Conservation (phyloP, 352 stramenopile species). For the Pythium utonaiense region DNA sequence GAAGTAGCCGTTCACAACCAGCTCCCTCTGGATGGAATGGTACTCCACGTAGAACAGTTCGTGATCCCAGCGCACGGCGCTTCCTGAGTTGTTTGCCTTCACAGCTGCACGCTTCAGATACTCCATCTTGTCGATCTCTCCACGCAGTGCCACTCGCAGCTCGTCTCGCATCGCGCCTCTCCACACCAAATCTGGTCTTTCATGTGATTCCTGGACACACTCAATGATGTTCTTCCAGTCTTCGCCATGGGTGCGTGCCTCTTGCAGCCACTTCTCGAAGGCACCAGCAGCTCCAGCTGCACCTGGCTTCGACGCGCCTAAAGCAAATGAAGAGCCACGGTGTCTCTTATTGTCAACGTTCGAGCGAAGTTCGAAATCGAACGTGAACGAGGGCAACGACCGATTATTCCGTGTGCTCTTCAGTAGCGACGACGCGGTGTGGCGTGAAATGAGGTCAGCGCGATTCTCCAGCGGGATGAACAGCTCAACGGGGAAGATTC, state of each 20-base stretch:
- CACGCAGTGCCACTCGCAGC: constrained; percentile 44
- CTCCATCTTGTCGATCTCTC: constrained; percentile 57
- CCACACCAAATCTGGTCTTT: constrained; percentile 75
- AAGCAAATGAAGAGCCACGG: constrained; percentile 21
- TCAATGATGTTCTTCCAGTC: constrained; percentile 72
- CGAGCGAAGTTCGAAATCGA: constrained; percentile 56
- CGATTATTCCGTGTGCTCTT: constrained; percentile 41
- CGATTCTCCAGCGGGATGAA: constrained; percentile 65
- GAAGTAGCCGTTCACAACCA: constrained; percentile 82
- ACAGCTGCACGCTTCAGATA: constrained; percentile 21
- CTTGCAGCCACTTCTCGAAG: constrained; percentile 61
- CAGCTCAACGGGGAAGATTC: constrained; percentile 76
- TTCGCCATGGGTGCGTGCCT: constrained; percentile 67
- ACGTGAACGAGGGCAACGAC: constrained; percentile 60
- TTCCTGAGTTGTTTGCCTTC: constrained; percentile 11
- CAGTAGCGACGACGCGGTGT: constrained; percentile 47
- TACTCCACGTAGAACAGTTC: constrained; percentile 83
- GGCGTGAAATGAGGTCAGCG: constrained; percentile 48
- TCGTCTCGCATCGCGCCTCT: constrained; percentile 58
- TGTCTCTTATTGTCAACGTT: constrained; percentile 43
- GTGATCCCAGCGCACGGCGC: constrained; percentile 57
- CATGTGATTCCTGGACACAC: constrained; percentile 48
- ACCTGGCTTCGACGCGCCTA: constrained; percentile 1
- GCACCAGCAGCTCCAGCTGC: constrained; percentile 17
- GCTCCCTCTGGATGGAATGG: constrained; percentile 61